Percentiles rank a stretch among this genome's conserved stretches.
Evolutionary conservation across 1,284 basidiomycete species (phyloP).

Genomic region (Sporisorium exsertum): DNA sequence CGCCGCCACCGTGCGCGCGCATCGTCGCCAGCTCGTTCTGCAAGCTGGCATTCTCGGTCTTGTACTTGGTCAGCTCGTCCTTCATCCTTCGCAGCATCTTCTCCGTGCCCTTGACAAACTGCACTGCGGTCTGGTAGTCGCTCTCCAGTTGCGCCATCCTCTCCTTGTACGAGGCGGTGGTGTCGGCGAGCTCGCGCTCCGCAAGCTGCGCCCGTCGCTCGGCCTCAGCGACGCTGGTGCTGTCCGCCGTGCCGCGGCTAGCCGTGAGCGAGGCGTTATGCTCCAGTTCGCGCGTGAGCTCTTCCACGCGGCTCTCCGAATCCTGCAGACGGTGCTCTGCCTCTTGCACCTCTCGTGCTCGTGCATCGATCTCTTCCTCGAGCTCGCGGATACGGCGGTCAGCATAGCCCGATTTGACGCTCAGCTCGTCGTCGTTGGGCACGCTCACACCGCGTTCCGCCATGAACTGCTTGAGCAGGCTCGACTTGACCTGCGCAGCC

Average conservation of each 20-base stretch:
- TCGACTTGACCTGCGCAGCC: slow-evolving; percentile 81
- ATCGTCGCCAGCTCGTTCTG: slow-evolving; percentile 49
- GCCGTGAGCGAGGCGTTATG: slow-evolving; percentile 70
- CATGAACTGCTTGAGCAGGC: slow-evolving; percentile 85
- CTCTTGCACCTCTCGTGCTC: slow-evolving; percentile 57
- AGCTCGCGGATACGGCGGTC: slow-evolving; percentile 62
- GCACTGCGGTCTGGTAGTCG: slow-evolving; percentile 92
- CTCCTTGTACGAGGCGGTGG: slow-evolving; percentile 65
- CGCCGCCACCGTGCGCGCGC: slow-evolving; percentile 21
- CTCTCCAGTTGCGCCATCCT: slow-evolving; percentile 80
- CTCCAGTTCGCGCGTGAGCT: slow-evolving; percentile 60
- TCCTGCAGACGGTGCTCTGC: slow-evolving; percentile 64
- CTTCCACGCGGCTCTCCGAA: slow-evolving; percentile 61
- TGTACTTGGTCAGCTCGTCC: slow-evolving; percentile 70
- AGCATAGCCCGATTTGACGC: slow-evolving; percentile 55
- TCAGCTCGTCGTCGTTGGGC: slow-evolving; percentile 66
- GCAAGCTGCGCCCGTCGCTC: slow-evolving; percentile 73
- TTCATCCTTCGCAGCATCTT: slow-evolving; percentile 99
- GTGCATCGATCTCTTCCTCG: slow-evolving; percentile 64
- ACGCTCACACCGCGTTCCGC: slow-evolving; percentile 76
- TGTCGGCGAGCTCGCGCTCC: slow-evolving; percentile 66
- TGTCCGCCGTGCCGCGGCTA: slow-evolving; percentile 76
- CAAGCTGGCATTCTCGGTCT: slow-evolving; percentile 65
- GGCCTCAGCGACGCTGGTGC: slow-evolving; percentile 81
- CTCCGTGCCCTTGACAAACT: slow-evolving; percentile 86